Base-by-base conservation (phyloP, 2,329 filamentous ascomycete genomes). In the Amylocarpus encephaloides region DNA sequence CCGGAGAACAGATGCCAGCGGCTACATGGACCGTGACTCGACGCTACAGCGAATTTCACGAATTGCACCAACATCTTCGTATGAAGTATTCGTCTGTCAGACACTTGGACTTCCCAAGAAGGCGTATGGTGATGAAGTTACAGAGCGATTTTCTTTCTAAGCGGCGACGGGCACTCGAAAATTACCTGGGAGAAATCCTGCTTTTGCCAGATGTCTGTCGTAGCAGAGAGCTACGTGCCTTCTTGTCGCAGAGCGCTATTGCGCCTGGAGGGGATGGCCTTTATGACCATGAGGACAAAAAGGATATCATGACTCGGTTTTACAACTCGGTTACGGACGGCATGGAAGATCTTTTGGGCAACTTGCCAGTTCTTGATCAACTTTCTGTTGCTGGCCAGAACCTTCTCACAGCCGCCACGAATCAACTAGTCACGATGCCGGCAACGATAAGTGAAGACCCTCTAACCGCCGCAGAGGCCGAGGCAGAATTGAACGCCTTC, bases 321-420 rank as follows among this genome's bases (percentile, higher is more conserved):
- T 98, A 97, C 70, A 94, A 94, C 66, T 97, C 92, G 0, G 92
- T 98, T 18, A 88, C 92, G 0, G 93, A 98, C 64, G 93, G 94
- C 32, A 94, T 98, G 85, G 93, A 98, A 66, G 93, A 98, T 61
- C 94, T 98, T 48, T 74, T 98, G 3, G 93, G 93, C 49, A 97
- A 95, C 64, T 92, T 97, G 39, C 89, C 93, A 1, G 91, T 96
- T 0, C 77, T 98, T 29, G 93, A 98, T 62, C 93, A 97, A 66
- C 79, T 98, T 6, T 95, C 91, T 0, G 79, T 90, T 1, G 91
- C 93, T 6, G 92, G 92, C 0, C 92, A 97, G 66, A 96, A 91
- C 62, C 78, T 97, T 44, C 86, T 93, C 51, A 86, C 86, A 0
- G 87, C 87, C 30, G 87, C 82, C 1, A 82, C 82, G 10, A 83